Conservation (phyloP, 1,284 basidiomycete genomes). For the Marasmius tenuissimus region DNA sequence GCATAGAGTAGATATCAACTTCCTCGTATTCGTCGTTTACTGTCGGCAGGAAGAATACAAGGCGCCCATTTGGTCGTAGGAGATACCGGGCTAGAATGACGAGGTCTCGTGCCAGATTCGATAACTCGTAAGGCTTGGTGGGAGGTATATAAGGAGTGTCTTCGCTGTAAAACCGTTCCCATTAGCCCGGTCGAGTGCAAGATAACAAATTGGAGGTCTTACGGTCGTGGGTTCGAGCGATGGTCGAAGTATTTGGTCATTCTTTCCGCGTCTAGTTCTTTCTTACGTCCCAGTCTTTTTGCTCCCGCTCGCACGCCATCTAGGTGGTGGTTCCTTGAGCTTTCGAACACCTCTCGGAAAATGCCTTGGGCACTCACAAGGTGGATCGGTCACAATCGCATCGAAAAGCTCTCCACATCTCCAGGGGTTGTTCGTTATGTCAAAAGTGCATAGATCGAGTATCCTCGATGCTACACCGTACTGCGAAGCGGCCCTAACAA, state of each 20-base stretch:
- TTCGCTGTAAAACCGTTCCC: slow-evolving; percentile 32
- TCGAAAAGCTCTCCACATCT: slow-evolving; percentile 89
- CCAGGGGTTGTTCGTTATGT: slow-evolving; percentile 89
- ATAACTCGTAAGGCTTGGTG: slow-evolving; percentile 92
- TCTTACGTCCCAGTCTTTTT: slow-evolving; percentile 85
- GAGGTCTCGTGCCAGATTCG: slow-evolving; percentile 80
- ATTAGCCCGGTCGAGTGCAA: background rate
- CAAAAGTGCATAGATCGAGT: slow-evolving; percentile 87
- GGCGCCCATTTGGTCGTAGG: slow-evolving; percentile 81
- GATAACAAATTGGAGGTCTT: slow-evolving; percentile 16
- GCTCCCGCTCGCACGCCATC: slow-evolving; percentile 97
- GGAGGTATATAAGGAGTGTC: slow-evolving; percentile 81
- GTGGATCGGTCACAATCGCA: slow-evolving; percentile 93
- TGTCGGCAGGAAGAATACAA: slow-evolving; percentile 96
- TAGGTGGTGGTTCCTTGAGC: slow-evolving; percentile 21
- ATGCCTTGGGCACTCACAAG: slow-evolving; percentile 56
- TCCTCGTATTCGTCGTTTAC: slow-evolving; percentile 89
- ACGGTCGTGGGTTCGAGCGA: slow-evolving; percentile 40
- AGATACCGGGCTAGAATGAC: slow-evolving; percentile 83
- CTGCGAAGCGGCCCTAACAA: slow-evolving; percentile 80
- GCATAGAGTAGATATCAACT: slow-evolving; percentile 72
- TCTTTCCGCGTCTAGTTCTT: slow-evolving; percentile 42
- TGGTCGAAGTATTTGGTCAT: slow-evolving; percentile 37
- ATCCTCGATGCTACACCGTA: slow-evolving; percentile 81
- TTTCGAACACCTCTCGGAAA: background rate